A percentile compares a stretch with the other conserved stretches of the same genome.
Evolutionary conservation across 2,329 filamentous ascomycete genomes (phyloP).

Genomic region (Hypoxylon sp.): DNA sequence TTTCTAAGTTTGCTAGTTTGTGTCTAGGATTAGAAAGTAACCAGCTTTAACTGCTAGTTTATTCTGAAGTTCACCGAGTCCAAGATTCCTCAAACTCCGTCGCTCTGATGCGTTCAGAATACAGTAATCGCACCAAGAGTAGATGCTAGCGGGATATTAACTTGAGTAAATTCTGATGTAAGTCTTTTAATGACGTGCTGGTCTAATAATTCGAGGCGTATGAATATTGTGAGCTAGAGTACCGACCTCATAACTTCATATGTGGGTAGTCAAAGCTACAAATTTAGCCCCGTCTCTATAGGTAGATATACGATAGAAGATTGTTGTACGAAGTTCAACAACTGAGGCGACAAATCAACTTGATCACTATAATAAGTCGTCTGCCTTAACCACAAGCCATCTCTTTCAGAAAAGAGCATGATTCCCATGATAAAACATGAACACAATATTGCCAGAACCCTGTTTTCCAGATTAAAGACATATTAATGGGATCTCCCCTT

Average conservation of each 20-base stretch:
- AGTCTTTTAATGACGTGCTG: background rate
- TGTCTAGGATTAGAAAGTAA: background rate
- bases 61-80: constrained; percentile 2
- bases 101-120: constrained; percentile 1
- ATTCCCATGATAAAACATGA: background rate
- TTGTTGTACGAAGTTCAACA: background rate
- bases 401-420: background rate
- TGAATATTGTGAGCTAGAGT: background rate
- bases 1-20: constrained; percentile 27
- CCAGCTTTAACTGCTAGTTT: constrained; percentile 1
- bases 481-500: background rate
- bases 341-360: no score
- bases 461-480: background rate
- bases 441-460: background rate
- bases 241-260: no score
- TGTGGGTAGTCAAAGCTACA: background rate
- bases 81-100: background rate
- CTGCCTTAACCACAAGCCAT: background rate
- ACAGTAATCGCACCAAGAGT: background rate
- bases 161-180: background rate
- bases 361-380: background rate
- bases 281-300: background rate
- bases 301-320: background rate
- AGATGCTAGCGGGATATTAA: background rate
- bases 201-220: background rate